Evolutionary conservation across 345 rosid genomes (phyloP), one percentile per base, ranked within the genome.

Genomic region (Capsella bursapastoris): DNA sequence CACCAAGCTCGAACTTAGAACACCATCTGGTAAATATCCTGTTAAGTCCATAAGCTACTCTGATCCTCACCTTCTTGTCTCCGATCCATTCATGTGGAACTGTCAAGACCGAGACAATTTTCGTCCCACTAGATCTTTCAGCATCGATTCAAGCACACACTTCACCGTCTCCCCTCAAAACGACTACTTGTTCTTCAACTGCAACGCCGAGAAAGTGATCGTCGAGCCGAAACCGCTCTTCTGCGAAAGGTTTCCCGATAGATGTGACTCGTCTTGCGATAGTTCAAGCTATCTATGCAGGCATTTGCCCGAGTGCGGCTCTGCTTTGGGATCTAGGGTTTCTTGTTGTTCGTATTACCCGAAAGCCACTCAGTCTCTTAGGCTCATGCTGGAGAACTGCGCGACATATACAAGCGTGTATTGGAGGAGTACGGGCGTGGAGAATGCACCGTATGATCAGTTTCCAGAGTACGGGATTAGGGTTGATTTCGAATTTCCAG

Each of bases 151-250:
- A 15, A 89, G 87, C 83, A 88, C 92, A 0, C 98, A 78, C 45
- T 83, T 93, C 77, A 83, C 94, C 0, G 88, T 91, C 65, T 93
- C 98, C 53, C 45, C 86, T 38, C 91, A 90, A 60, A 95, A 92
- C 29, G 99, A 95, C 74, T 90, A 92, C 77, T 83, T 95, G 49
- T 95, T 95, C 85, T 95, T 95, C 86, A 95, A 95, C 55, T 92
- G 97, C 28, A 83, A 90, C 18, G 73, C 80, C 13, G 85, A 86
- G 25, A 79, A 80, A 18, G 93, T 90, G 44, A 90, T 92, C 57
- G 79, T 92, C 1, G 88, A 92, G 83, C 92, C 97, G 0, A 92
- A 84, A 79, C 92, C 97, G 1, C 81, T 89, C 43, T 95, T 90
- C 78, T 92, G 99, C 9, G 91, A 92, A 77, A 78, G 91, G 44